These are phyloP conservation scores for Ulota crispa DNA, from an alignment of 225 moss, liverwort and hornwort species.

Conservation along the genomic window DNA sequence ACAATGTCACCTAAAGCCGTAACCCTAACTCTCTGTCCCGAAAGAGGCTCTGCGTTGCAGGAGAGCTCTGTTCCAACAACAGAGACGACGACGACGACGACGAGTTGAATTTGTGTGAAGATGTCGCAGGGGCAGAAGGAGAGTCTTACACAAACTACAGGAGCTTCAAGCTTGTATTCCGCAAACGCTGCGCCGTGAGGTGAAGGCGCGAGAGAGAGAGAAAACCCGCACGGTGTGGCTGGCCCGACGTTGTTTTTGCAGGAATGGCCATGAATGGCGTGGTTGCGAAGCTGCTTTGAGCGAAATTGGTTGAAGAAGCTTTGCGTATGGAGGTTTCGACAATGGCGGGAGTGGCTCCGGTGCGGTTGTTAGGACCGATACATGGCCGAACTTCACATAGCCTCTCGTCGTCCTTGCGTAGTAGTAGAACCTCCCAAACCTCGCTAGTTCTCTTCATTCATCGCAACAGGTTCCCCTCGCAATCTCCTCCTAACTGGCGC, in stretches of 20 bases:
- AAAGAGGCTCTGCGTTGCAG: too few relatives aligned
- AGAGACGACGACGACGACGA: too few relatives aligned
- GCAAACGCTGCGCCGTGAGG: too few relatives aligned
- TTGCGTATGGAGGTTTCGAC: slow-evolving; percentile 41
- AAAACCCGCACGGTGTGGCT: too few relatives aligned
- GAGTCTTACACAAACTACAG: too few relatives aligned
- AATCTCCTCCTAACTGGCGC: slow-evolving; percentile 30
- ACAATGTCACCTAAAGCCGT: too few relatives aligned
- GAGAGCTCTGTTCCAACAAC: too few relatives aligned
- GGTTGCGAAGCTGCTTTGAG: slow-evolving; percentile 12
- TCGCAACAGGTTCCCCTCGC: slow-evolving; percentile 35
- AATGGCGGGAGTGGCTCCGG: slow-evolving; percentile 54
- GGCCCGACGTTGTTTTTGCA: neutral
- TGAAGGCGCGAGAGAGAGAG: too few relatives aligned
- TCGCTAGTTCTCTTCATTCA: slow-evolving; percentile 43
- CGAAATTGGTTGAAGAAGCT: neutral
- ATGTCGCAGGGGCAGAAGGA: too few relatives aligned
- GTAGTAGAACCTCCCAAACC: slow-evolving; percentile 35
- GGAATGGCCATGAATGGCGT: slow-evolving; percentile 28
- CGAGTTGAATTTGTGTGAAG: too few relatives aligned
- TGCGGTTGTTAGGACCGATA: slow-evolving; percentile 45
- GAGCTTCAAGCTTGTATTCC: too few relatives aligned
- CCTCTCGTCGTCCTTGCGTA: slow-evolving; percentile 42
- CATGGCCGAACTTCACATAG: slow-evolving; percentile 40
- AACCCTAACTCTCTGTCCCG: too few relatives aligned